Conservation (phyloP, 2,329 filamentous ascomycete genomes). For the Chaetothyriales sp. region DNA sequence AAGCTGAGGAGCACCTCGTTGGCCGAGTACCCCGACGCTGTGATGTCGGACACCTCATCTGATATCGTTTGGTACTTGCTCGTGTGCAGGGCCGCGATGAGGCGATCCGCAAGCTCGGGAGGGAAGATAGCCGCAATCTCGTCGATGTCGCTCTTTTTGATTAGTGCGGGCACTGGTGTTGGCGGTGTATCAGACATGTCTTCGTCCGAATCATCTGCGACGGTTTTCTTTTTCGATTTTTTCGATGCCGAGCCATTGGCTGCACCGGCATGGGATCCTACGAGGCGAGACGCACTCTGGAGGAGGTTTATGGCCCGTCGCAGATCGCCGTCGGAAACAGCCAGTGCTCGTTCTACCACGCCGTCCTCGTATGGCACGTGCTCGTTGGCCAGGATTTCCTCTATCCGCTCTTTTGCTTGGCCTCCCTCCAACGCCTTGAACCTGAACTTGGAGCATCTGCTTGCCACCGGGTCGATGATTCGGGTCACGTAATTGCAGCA, state of each 20-base stretch:
- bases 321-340: constrained; percentile 84
- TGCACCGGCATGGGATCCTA: constrained; percentile 45
- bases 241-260: constrained; percentile 29
- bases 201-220: constrained; percentile 41
- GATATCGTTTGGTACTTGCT: constrained; percentile 59
- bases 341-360: constrained; percentile 69
- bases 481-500: constrained; percentile 98
- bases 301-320: constrained; percentile 92
- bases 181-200: constrained; percentile 46
- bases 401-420: constrained; percentile 65
- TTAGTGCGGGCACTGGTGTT: constrained; percentile 24
- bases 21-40: constrained; percentile 95
- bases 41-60: constrained; percentile 71
- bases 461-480: constrained; percentile 92
- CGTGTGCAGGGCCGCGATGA: constrained; percentile 46
- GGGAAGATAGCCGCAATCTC: constrained; percentile 96
- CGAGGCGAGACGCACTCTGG: constrained; percentile 82
- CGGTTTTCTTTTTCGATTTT: constrained; percentile 30
- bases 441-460: constrained; percentile 84
- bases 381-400: constrained; percentile 70
- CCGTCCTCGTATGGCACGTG: constrained; percentile 63
- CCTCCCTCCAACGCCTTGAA: constrained; percentile 91
- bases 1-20: constrained; percentile 74
- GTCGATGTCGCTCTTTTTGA: constrained; percentile 71
- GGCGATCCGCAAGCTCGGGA: constrained; percentile 51